These are phyloP conservation scores for Raffaelea deltoideospora DNA, from an alignment of 2,329 filamentous ascomycete species.

Conservation along the genomic window DNA sequence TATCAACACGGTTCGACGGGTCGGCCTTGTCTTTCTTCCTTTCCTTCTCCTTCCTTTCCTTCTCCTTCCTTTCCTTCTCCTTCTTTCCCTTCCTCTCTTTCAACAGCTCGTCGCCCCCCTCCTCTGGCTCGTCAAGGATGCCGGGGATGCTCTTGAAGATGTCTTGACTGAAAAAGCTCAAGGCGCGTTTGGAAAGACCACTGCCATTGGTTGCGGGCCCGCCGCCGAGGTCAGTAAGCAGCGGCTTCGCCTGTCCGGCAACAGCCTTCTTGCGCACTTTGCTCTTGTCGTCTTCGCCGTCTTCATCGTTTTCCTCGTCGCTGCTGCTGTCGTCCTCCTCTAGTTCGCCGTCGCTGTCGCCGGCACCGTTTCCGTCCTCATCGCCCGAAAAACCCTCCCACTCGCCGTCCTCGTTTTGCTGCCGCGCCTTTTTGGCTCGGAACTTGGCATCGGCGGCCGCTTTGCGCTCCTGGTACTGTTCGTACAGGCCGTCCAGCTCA, in stretches of 20 bases:
- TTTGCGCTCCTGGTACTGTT: constrained; percentile 67
- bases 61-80: neutral
- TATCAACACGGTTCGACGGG: too few species aligned
- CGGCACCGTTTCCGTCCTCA: constrained; percentile 36
- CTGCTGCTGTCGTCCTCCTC: constrained; percentile 49
- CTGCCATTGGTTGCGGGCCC: constrained; percentile 30
- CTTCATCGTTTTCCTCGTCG: constrained; percentile 41
- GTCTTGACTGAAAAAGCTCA: constrained; percentile 85
- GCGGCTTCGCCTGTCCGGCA: constrained; percentile 21
- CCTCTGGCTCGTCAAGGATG: constrained; percentile 37
- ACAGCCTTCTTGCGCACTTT: too few species aligned
- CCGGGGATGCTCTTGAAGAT: constrained; percentile 76
- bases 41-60: constrained; percentile 12
- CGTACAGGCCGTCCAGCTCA: constrained; percentile 79
- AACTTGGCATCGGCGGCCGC: constrained; percentile 73
- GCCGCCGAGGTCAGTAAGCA: constrained; percentile 49
- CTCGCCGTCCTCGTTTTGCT: constrained; percentile 70
- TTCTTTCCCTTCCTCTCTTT: neutral
- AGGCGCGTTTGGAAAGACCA: constrained; percentile 69
- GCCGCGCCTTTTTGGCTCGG: constrained; percentile 74
- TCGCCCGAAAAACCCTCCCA: constrained; percentile 73
- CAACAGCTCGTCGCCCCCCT: constrained; percentile 1
- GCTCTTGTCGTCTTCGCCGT: constrained; percentile 22
- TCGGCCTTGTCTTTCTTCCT: constrained; percentile 14
- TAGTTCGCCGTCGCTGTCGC: constrained; percentile 36